phyloP scores from a whole-genome alignment of 2,329 filamentous ascomycete species.

The Epichloe festucae region DNA sequence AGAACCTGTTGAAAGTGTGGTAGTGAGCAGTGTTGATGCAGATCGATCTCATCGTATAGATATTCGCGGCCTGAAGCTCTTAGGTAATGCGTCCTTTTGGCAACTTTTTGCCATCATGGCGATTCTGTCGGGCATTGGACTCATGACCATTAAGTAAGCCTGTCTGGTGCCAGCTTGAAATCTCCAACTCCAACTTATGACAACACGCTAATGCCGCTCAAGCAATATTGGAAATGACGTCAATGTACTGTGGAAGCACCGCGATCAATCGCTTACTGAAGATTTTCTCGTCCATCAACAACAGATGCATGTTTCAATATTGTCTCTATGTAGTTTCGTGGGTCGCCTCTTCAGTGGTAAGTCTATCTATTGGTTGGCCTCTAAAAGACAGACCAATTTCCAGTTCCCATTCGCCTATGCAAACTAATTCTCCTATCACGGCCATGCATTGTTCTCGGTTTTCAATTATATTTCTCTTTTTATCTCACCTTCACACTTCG shows the following conservation, averaged over 20 bases:
- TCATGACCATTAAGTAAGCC: conserved; percentile 97
- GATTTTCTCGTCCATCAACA: conserved; percentile 71
- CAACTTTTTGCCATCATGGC: conserved; percentile 79
- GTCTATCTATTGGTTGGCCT: conserved; percentile 12
- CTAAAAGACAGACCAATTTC: neutral
- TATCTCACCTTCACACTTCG: neutral
- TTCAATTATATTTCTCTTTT: too few species aligned
- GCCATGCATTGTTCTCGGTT: neutral
- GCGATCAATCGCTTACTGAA: conserved; percentile 57
- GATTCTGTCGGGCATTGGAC: conserved; percentile 78
- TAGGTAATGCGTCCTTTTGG: conserved; percentile 73
- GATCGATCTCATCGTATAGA: conserved; percentile 73
- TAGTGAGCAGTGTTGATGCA: conserved; percentile 52
- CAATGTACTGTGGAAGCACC: conserved; percentile 78
- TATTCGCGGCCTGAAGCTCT: conserved; percentile 70
- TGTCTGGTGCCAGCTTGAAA: neutral
- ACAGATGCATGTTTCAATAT: conserved; percentile 82
- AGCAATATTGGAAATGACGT: conserved; percentile 92
- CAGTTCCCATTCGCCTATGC: too few species aligned
- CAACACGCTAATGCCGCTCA: conserved; percentile 2
- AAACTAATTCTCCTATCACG: neutral
- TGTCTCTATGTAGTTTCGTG: conserved; percentile 78
- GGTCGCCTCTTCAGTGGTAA: conserved; percentile 67
- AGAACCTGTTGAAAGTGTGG: conserved; percentile 35
- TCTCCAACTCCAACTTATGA: neutral